Evolutionary conservation across 2,329 filamentous ascomycete genomes (phyloP).

Genomic region (Xylaria sp.): DNA sequence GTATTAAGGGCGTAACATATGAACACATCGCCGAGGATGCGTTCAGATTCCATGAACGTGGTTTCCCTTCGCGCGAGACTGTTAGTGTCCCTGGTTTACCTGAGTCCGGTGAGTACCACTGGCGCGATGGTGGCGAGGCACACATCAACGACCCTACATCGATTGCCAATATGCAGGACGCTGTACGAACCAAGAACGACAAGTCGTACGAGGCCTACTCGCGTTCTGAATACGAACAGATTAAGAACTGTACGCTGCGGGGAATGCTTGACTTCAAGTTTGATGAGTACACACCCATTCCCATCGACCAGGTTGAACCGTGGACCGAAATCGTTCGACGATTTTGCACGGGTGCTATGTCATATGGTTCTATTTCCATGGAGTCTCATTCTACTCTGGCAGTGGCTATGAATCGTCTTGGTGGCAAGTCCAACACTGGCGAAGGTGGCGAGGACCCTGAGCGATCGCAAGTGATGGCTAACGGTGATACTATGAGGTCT

Average conservation of each 20-base stretch:
- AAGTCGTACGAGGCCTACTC: slow-evolving; percentile 99
- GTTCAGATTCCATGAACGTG: slow-evolving; percentile 92
- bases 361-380: slow-evolving; percentile 98
- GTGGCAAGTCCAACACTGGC: slow-evolving; percentile 96
- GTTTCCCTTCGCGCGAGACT: slow-evolving; percentile 82
- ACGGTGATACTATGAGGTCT: slow-evolving; percentile 95
- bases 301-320: slow-evolving; percentile 95
- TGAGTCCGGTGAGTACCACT: slow-evolving; percentile 97
- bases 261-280: slow-evolving; percentile 97
- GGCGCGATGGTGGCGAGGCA: slow-evolving; percentile 93
- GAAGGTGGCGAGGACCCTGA: slow-evolving; percentile 97
- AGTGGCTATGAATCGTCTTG: slow-evolving; percentile 94
- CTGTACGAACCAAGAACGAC: slow-evolving; percentile 95
- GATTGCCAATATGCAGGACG: slow-evolving; percentile 97
- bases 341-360: slow-evolving; percentile 98
- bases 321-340: slow-evolving; percentile 98
- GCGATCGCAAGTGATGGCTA: slow-evolving; percentile 82
- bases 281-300: slow-evolving; percentile 81
- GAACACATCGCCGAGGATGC: slow-evolving; percentile 93
- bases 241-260: slow-evolving; percentile 94
- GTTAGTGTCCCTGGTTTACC: slow-evolving; percentile 78
- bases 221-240: slow-evolving; percentile 89
- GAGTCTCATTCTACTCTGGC: slow-evolving; percentile 96
- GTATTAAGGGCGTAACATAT: slow-evolving; percentile 93
- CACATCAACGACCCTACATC: slow-evolving; percentile 94